These are phyloP conservation scores for Colletotrichum sp. DNA, from an alignment of 2,329 filamentous ascomycete species.

Conservation along the genomic window DNA sequence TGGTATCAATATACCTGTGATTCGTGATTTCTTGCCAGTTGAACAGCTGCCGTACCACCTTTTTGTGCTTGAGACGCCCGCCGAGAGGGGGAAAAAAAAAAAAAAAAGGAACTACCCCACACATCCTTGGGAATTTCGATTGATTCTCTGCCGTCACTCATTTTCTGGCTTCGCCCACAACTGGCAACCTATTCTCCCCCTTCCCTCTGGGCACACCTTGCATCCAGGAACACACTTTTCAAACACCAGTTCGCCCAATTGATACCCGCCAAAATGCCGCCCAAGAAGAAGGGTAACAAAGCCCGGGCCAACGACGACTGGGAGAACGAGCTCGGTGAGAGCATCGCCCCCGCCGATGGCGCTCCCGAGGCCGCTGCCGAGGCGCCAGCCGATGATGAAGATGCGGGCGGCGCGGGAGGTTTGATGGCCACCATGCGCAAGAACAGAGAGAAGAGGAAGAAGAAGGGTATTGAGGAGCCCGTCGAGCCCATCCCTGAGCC, in stretches of 20 bases:
- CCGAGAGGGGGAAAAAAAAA: background rate
- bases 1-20: background rate
- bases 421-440: conserved; percentile 82
- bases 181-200: background rate
- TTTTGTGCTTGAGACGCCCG: background rate
- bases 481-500: conserved; percentile 59
- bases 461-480: conserved; percentile 78
- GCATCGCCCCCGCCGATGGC: conserved; percentile 65
- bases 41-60: background rate
- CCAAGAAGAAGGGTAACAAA: conserved; percentile 89
- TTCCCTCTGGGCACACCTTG: background rate
- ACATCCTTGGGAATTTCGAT: conserved; percentile 10
- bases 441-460: conserved; percentile 86
- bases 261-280: conserved; percentile 69
- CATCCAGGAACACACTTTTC: background rate
- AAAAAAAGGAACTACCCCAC: conserved; percentile 5
- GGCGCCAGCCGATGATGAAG: conserved; percentile 57
- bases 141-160: background rate
- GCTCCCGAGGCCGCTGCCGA: conserved; percentile 55
- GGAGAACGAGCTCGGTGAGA: conserved; percentile 91
- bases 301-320: conserved; percentile 89
- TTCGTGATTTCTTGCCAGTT: conserved; percentile 3
- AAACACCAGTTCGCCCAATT: conserved; percentile 3
- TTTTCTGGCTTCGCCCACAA: conserved; percentile 7
- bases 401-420: conserved; percentile 64